Evolutionary conservation across 1,284 basidiomycete species (phyloP).

Genomic region (Melampsora occidentalis): DNA sequence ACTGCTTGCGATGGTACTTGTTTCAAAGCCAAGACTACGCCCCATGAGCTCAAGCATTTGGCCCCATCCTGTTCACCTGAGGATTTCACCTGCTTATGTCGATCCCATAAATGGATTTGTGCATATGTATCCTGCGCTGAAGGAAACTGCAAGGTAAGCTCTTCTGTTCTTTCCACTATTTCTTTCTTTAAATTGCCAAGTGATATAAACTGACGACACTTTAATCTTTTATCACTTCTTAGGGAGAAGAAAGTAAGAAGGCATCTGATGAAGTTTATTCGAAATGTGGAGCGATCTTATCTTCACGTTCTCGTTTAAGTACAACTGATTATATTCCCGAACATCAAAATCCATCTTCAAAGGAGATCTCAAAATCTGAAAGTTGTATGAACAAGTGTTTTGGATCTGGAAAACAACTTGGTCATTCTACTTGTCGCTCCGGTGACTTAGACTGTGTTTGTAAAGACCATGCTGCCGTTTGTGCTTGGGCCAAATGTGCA

Average conservation of each 20-base stretch:
- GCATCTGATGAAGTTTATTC: slow-evolving; percentile 35
- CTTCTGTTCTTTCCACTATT: background rate
- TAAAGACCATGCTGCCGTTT: slow-evolving; percentile 30
- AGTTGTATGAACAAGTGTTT: slow-evolving; percentile 19
- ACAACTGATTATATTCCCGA: slow-evolving; percentile 30
- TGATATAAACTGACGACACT: background rate
- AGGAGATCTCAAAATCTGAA: slow-evolving; percentile 11
- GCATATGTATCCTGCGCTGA: slow-evolving; percentile 22
- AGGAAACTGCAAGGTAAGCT: slow-evolving; percentile 31
- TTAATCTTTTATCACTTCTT: background rate
- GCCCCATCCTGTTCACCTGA: slow-evolving; percentile 27
- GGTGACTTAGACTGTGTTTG: slow-evolving; percentile 26
- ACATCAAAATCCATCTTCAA: slow-evolving; percentile 13
- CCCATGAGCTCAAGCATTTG: slow-evolving; percentile 17
- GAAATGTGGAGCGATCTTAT: slow-evolving; percentile 17
- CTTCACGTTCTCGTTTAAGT: slow-evolving; percentile 15
- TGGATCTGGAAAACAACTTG: background rate
- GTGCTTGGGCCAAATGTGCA: slow-evolving; percentile 38
- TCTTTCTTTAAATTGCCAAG: background rate
- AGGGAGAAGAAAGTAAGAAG: slow-evolving; percentile 17
- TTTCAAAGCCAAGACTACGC: slow-evolving; percentile 25
- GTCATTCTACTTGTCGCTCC: slow-evolving; percentile 2
- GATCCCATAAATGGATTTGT: slow-evolving; percentile 32
- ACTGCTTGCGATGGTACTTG: slow-evolving; percentile 11
- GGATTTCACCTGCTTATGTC: slow-evolving; percentile 25